phyloP scores from a whole-genome alignment of 176 grass and related monocot species.

The Ananas comosus region DNA sequence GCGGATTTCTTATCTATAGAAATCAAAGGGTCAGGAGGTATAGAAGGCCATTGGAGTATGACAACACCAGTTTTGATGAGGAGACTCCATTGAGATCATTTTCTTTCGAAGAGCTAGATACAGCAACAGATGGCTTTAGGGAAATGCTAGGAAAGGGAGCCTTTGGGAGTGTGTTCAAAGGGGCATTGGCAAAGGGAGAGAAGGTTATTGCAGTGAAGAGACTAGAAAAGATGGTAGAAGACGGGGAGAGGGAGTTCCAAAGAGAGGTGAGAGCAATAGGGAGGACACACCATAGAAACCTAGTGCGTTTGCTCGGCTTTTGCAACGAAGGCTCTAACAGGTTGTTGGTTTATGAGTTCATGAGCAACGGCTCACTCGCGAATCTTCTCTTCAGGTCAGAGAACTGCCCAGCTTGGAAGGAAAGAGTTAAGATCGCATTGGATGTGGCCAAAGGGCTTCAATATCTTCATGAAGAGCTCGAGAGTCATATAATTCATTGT shows the following conservation, averaged over 20 bases:
- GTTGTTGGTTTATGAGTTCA: conserved; percentile 49
- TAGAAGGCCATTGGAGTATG: conserved; percentile 2
- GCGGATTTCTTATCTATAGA: too few species aligned
- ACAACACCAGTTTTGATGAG: conserved; percentile 1
- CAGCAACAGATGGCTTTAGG: conserved; percentile 19
- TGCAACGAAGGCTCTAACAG: conserved; percentile 31
- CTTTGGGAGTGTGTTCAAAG: conserved; percentile 34
- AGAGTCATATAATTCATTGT: conserved; percentile 39
- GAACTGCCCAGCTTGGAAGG: conserved; percentile 20
- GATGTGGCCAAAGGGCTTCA: conserved; percentile 33
- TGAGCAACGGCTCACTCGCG: conserved; percentile 47
- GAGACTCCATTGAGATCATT: conserved; percentile 14
- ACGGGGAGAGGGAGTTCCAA: conserved; percentile 37
- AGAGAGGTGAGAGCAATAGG: conserved; percentile 36
- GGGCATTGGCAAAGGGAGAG: not conserved
- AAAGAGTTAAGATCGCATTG: conserved; percentile 26
- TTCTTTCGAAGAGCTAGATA: conserved; percentile 31
- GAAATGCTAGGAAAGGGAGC: conserved; percentile 32
- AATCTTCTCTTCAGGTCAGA: conserved; percentile 36
- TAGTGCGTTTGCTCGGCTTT: conserved; percentile 42
- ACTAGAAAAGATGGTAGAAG: conserved; percentile 33
- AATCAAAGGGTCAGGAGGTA: too few species aligned
- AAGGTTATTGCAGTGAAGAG: conserved; percentile 39
- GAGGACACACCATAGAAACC: conserved; percentile 44
- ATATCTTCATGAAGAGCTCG: conserved; percentile 41